A percentile compares a stretch with the other conserved stretches of the same genome.
phyloP scores from a whole-genome alignment of 2,329 filamentous ascomycete species.

The Phaeoacremonium minimum region DNA sequence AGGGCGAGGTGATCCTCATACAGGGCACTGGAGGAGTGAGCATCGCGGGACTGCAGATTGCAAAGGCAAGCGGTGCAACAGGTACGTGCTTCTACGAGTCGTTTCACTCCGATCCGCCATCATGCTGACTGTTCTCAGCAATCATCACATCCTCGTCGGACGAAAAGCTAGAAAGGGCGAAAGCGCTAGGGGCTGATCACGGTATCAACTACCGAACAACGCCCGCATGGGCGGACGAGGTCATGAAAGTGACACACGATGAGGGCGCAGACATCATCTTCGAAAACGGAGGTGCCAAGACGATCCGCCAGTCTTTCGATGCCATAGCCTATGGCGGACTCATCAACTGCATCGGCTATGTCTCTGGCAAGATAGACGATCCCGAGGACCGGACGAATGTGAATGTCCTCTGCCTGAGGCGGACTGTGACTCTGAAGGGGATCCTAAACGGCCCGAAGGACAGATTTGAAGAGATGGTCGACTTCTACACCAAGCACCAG shows the following conservation, averaged over 20 bases:
- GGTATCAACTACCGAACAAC: conserved; percentile 50
- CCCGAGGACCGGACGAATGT: conserved; percentile 46
- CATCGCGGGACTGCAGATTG: conserved; percentile 47
- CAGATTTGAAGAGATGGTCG: conserved; percentile 21
- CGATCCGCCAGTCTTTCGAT: conserved; percentile 46
- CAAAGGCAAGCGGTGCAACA: conserved; percentile 43
- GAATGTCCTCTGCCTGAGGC: conserved; percentile 39
- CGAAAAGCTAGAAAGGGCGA: conserved; percentile 41
- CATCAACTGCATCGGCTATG: conserved; percentile 38
- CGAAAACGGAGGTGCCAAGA: conserved; percentile 49
- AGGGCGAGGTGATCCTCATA: conserved; percentile 40
- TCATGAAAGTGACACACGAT: conserved; percentile 37
- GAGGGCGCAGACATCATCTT: conserved; percentile 50
- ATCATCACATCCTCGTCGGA: conserved; percentile 53
- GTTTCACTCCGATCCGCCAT: conserved; percentile 19
- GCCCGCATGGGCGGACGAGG: conserved; percentile 45
- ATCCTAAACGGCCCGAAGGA: conserved; percentile 56
- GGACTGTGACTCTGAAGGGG: conserved; percentile 35
- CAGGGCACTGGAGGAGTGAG: conserved; percentile 53
- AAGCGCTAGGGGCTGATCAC: conserved; percentile 44
- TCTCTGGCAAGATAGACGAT: conserved; percentile 43
- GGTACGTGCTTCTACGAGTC: conserved; percentile 27
- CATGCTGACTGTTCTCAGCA: conserved; percentile 39
- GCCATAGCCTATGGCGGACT: conserved; percentile 50
- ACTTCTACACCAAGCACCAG: conserved; percentile 25